These are phyloP conservation scores for Astrephomene gubernaculifera DNA, from an alignment of 139 green algal genomes.

Conservation along the genomic window DNA sequence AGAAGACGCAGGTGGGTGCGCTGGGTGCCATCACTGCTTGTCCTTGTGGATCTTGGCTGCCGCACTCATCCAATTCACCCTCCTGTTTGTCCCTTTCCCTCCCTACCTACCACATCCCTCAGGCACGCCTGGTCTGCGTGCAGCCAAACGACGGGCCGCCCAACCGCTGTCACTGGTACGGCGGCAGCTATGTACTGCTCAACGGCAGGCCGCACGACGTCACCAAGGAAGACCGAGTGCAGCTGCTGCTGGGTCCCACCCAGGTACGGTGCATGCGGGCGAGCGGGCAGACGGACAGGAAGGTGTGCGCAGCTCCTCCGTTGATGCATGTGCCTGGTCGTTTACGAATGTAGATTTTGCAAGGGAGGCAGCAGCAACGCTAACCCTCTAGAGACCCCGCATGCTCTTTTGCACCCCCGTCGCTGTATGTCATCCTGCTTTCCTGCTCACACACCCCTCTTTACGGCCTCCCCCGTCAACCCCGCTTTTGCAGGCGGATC, in stretches of 20 bases:
- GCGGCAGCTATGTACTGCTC: constrained; percentile 16
- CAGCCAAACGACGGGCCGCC: neutral
- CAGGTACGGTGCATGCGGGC: too few relatives aligned
- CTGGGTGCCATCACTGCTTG: neutral
- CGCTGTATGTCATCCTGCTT: too few relatives aligned
- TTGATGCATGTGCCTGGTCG: too few relatives aligned
- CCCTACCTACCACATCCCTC: neutral
- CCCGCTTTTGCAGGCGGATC: neutral
- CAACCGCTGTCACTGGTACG: constrained; percentile 33
- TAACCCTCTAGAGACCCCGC: too few relatives aligned
- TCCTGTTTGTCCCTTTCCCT: neutral
- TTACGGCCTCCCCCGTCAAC: neutral
- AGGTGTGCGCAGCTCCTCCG: too few relatives aligned
- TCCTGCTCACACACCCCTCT: too few relatives aligned
- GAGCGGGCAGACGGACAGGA: too few relatives aligned
- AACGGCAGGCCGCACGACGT: constrained; percentile 11
- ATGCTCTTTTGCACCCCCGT: too few relatives aligned
- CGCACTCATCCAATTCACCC: neutral
- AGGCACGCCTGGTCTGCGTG: constrained; percentile 39
- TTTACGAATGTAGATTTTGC: too few relatives aligned
- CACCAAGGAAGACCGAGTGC: constrained; percentile 23
- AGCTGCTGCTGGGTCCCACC: constrained; percentile 34
- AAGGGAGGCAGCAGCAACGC: too few relatives aligned
- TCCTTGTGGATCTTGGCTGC: neutral
- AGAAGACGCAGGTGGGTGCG: constrained; percentile 21